Conservation (phyloP, 257 asterid species). For the Nicotiana attenuata region DNA sequence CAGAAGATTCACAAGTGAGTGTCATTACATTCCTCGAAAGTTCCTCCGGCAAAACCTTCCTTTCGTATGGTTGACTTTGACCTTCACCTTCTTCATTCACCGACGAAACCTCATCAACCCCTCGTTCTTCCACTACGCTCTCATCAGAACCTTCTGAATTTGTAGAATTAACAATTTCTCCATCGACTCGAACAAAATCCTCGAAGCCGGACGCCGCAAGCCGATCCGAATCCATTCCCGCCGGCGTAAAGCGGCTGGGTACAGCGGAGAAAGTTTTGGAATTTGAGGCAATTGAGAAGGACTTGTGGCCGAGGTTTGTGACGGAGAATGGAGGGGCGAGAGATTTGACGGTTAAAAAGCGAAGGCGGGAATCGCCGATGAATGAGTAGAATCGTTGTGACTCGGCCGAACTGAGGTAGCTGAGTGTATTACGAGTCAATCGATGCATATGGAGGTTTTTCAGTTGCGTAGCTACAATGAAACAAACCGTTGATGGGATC, state of each 20-base stretch:
- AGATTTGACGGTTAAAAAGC: constrained; percentile 10
- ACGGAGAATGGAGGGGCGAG: constrained; percentile 7
- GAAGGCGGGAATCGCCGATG: constrained; percentile 8
- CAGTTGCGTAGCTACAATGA: not conserved
- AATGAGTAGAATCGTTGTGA: not conserved
- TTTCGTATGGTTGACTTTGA: constrained; percentile 16
- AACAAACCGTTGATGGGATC: not conserved
- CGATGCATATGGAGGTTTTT: not conserved
- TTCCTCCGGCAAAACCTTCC: constrained; percentile 68
- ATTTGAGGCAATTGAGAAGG: constrained; percentile 18
- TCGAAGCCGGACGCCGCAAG: constrained; percentile 30
- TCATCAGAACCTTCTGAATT: not conserved
- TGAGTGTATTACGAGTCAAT: constrained; percentile 2
- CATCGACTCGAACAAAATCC: constrained; percentile 44
- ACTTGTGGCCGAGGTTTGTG: constrained; percentile 11
- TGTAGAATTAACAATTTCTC: not conserved
- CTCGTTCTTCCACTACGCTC: constrained; percentile 8
- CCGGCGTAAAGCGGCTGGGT: constrained; percentile 24
- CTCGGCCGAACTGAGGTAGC: constrained; percentile 7
- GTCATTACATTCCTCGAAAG: constrained; percentile 48
- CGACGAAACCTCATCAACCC: not conserved
- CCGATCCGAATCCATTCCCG: constrained; percentile 27
- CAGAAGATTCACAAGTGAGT: constrained; percentile 70
- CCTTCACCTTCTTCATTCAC: not conserved
- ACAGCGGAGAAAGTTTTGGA: not conserved